Base-by-base conservation (phyloP, 345 rosid species). In the Hibiscus syriacus region DNA sequence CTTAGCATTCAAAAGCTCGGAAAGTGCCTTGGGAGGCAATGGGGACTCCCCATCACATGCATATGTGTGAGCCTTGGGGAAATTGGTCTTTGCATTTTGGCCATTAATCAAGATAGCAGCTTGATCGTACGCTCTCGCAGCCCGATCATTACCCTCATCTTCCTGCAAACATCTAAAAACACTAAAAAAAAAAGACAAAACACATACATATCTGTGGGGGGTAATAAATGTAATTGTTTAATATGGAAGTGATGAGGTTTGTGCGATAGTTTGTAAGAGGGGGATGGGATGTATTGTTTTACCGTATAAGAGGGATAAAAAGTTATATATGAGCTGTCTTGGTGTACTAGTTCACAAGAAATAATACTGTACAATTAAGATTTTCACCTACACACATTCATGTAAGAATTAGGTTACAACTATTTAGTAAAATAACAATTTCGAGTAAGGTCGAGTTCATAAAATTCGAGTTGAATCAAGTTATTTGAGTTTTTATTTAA, bases 81-180 rank as follows among this genome's bases (percentile, higher is more conserved):
- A 90, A 69, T 90, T 89, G 34, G 89, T 84, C 77, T 85, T 89
- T 0, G 96, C 92, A 72, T 78, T 89, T 7, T 76, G 87, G 0
- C 92, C 96, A 43, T 75, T 89, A 90, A 89, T 84, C 64, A 87
- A 26, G 26, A 87, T 55, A 2, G 92, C 86, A 22, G 96, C 96
- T 72, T 85, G 82, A 61, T 89, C 92, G 43, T 87, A 85, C 6
- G 89, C 90, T 58, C 75, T 82, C 3, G 92, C 96, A 2, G 96
- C 96, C 2, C 92, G 0, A 89, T 92, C 3, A 92, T 81, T 25
- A 89, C 84, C 71, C 96, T 87, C 71, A 84, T 82, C 73, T 89
- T 87, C 83, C 96, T 89, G 69, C 6, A 50, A 46, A 29, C 22
- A 34, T 14, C 23, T 36, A n/a, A 45, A 45, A 59, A 29, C 3